Conservation (phyloP, 345 rosid species). For the Populus davidiana region DNA sequence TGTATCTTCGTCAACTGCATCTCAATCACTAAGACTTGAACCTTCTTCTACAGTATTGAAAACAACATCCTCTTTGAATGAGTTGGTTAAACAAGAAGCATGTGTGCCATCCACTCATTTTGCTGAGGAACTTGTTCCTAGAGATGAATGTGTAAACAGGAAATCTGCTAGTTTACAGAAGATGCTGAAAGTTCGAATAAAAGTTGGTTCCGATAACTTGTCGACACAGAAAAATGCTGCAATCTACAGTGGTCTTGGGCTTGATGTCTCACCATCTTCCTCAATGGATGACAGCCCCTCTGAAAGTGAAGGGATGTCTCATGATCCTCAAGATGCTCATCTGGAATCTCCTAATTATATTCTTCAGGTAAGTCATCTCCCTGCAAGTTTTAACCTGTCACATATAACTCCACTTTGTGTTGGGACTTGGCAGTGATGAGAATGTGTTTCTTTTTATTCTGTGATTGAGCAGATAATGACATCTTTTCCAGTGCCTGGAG, state of each 20-base stretch:
- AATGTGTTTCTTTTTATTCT: constrained; percentile 25
- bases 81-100: constrained; percentile 40
- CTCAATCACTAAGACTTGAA: constrained; percentile 44
- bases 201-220: constrained; percentile 78
- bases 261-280: constrained; percentile 69
- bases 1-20: constrained; percentile 36
- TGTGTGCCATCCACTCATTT: constrained; percentile 31
- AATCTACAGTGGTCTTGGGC: constrained; percentile 67
- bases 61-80: constrained; percentile 33
- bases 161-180: constrained; percentile 47
- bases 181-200: constrained; percentile 66
- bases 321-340: constrained; percentile 40
- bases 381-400: constrained; percentile 24
- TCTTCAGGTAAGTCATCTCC: constrained; percentile 51
- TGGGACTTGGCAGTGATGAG: constrained; percentile 17
- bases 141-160: constrained; percentile 35
- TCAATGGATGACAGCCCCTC: constrained; percentile 67
- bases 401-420: constrained; percentile 1
- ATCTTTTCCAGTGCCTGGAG: constrained; percentile 51
- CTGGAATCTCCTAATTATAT: constrained; percentile 66
- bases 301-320: constrained; percentile 61
- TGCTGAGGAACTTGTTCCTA: constrained; percentile 36
- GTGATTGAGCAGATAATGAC: constrained; percentile 70
- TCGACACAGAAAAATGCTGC: constrained; percentile 60
- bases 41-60: constrained; percentile 40